phyloP scores from a whole-genome alignment of 345 rosid species.

The Fremontodendron californicum region DNA sequence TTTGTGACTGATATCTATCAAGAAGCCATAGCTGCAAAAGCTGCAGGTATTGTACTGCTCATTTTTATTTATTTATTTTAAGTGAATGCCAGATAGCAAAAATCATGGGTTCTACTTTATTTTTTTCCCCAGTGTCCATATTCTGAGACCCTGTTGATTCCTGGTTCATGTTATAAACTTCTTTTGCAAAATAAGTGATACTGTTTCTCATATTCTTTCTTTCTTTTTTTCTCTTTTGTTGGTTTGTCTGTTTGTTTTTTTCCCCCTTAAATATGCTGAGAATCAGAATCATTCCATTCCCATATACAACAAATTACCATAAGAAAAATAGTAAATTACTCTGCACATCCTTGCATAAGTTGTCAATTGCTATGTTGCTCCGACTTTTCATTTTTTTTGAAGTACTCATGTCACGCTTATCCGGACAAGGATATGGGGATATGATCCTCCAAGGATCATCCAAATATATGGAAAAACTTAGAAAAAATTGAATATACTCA shows the following conservation, averaged over 20 bases:
- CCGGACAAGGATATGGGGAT: too few relatives aligned
- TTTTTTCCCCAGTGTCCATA: not conserved
- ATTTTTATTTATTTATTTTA: not conserved
- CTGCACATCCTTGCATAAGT: not conserved
- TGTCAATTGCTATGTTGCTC: too few relatives aligned
- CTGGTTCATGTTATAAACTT: not conserved
- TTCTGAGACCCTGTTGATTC: not conserved
- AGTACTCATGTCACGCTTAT: too few relatives aligned
- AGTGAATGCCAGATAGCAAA: not conserved
- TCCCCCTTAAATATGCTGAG: not conserved
- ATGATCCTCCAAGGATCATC: too few relatives aligned
- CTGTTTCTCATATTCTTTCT: not conserved
- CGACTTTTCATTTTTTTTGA: too few relatives aligned
- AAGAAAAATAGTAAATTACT: not conserved
- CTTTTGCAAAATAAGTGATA: conserved; percentile 7
- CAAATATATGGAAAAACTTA: too few relatives aligned
- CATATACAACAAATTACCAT: not conserved
- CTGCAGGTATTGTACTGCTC: conserved; percentile 53
- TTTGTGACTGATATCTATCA: conserved; percentile 78
- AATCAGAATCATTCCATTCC: not conserved
- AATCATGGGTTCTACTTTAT: not conserved
- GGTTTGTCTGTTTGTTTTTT: not conserved
- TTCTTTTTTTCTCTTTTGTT: not conserved
- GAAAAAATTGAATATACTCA: too few relatives aligned
- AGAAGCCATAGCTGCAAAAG: conserved; percentile 89